Percentiles rank a stretch among this genome's conserved stretches.
Conservation (phyloP, 352 stramenopile species). For the Phytophthora tubulina region DNA sequence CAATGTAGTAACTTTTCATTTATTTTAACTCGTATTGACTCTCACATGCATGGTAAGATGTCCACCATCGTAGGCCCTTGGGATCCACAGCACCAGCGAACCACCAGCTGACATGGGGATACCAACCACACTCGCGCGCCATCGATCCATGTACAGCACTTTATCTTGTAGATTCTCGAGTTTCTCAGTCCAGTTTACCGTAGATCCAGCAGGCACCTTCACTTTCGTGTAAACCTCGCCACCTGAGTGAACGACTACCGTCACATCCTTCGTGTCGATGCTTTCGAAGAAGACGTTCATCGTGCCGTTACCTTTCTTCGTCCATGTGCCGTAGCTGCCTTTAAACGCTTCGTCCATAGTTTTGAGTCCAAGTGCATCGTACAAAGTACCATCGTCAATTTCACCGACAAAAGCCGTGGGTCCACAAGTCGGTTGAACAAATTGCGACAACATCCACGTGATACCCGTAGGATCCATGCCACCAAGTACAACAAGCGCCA, state of each 20-base stretch:
- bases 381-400: constrained; percentile 47
- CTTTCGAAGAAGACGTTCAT: constrained; percentile 42
- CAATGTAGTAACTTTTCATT: constrained; percentile 3
- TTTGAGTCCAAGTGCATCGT: constrained; percentile 40
- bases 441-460: constrained; percentile 48
- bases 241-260: constrained; percentile 44
- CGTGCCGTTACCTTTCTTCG: constrained; percentile 40
- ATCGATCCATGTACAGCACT: constrained; percentile 64
- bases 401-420: constrained; percentile 39
- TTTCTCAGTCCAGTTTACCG: constrained; percentile 29
- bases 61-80: constrained; percentile 39
- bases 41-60: constrained; percentile 51
- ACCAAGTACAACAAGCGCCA: constrained; percentile 44
- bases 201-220: constrained; percentile 23
- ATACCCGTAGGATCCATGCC: constrained; percentile 55
- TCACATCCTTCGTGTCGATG: constrained; percentile 35
- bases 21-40: constrained; percentile 56
- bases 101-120: constrained; percentile 39
- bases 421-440: constrained; percentile 50
- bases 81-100: constrained; percentile 56
- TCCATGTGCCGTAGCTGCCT: constrained; percentile 48
- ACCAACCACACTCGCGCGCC: constrained; percentile 44
- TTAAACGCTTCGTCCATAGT: constrained; percentile 45
- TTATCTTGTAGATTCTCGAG: constrained; percentile 45
- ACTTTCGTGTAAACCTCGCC: constrained; percentile 26